These are phyloP conservation scores for Cyathus striatus DNA, from an alignment of 768 basidiomycete genomes.

Conservation along the genomic window DNA sequence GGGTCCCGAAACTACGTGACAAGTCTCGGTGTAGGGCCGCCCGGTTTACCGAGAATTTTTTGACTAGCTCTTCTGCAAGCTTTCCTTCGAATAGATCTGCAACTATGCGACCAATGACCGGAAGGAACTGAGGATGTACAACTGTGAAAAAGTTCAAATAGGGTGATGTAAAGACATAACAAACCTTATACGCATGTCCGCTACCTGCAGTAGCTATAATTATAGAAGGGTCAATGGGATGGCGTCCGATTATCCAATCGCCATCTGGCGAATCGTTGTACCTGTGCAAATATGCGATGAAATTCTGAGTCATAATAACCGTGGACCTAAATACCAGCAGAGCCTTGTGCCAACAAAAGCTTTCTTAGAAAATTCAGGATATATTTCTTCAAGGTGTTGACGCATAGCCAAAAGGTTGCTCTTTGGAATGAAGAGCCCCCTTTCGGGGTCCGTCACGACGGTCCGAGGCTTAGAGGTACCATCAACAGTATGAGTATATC, in stretches of 20 bases:
- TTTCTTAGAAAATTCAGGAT: conserved; percentile 73
- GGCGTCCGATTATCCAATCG: conserved; percentile 84
- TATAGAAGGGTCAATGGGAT: conserved; percentile 50
- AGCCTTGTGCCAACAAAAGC: conserved; percentile 70
- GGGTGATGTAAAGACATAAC: conserved; percentile 1
- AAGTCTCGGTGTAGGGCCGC: conserved; percentile 10
- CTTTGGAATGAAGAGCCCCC: conserved; percentile 64
- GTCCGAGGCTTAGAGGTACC: conserved; percentile 77
- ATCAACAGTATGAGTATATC: conserved; percentile 50
- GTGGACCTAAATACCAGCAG: conserved; percentile 65
- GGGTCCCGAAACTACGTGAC: too few relatives aligned
- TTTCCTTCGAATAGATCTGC: conserved; percentile 66
- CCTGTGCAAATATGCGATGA: conserved; percentile 36
- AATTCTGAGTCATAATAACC: too few relatives aligned
- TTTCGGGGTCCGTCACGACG: conserved; percentile 49
- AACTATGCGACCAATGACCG: conserved; percentile 75
- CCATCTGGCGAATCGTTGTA: conserved; percentile 86
- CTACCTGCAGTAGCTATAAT: conserved; percentile 85
- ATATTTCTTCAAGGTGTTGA: conserved; percentile 46
- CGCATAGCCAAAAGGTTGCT: conserved; percentile 46
- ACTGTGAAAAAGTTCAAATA: conserved; percentile 4
- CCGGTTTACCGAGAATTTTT: conserved; percentile 65
- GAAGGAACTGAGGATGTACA: conserved; percentile 67
- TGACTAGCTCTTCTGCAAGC: conserved; percentile 42
- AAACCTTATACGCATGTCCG: conserved; percentile 84